phyloP scores from a whole-genome alignment of 2,329 filamentous ascomycete genomes.

The Penicillium sp. region DNA sequence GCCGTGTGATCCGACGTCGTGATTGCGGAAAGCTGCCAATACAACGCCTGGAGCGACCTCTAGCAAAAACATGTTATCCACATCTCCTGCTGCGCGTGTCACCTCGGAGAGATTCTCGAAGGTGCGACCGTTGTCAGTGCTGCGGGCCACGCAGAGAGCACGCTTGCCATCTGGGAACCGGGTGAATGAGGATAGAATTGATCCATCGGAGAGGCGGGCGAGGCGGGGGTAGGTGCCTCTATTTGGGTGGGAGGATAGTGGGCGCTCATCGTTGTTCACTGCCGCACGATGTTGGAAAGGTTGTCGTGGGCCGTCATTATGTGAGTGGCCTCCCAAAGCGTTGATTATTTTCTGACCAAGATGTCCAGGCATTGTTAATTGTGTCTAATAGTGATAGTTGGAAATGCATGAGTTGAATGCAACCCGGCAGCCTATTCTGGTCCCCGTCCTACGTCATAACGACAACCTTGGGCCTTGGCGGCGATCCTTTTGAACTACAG shows the following conservation, averaged over 20 bases:
- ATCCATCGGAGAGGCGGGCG: slow-evolving; percentile 46
- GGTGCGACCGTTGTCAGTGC: slow-evolving; percentile 44
- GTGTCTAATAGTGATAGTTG: neutral
- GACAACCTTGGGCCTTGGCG: neutral
- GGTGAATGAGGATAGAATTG: slow-evolving; percentile 50
- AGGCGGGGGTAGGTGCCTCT: slow-evolving; percentile 52
- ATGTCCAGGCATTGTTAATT: slow-evolving; percentile 23
- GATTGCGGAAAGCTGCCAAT: slow-evolving; percentile 53
- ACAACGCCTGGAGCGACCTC: slow-evolving; percentile 39
- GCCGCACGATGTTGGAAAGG: slow-evolving; percentile 20
- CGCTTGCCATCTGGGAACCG: slow-evolving; percentile 39
- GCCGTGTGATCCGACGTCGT: slow-evolving; percentile 39
- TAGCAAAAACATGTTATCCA: slow-evolving; percentile 51
- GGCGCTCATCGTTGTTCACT: slow-evolving; percentile 35
- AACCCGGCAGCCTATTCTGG: neutral
- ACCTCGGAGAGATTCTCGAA: slow-evolving; percentile 48
- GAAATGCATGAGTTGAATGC: neutral
- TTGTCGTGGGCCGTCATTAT: slow-evolving; percentile 4
- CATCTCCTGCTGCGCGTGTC: slow-evolving; percentile 44
- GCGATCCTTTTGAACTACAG: neutral
- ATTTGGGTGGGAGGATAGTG: slow-evolving; percentile 35
- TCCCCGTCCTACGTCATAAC: neutral
- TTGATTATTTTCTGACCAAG: slow-evolving; percentile 36
- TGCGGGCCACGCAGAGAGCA: slow-evolving; percentile 46
- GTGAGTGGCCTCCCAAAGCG: slow-evolving; percentile 24